Conservation (phyloP, 306 rosid species). For the Citrullus mucosospermus region DNA sequence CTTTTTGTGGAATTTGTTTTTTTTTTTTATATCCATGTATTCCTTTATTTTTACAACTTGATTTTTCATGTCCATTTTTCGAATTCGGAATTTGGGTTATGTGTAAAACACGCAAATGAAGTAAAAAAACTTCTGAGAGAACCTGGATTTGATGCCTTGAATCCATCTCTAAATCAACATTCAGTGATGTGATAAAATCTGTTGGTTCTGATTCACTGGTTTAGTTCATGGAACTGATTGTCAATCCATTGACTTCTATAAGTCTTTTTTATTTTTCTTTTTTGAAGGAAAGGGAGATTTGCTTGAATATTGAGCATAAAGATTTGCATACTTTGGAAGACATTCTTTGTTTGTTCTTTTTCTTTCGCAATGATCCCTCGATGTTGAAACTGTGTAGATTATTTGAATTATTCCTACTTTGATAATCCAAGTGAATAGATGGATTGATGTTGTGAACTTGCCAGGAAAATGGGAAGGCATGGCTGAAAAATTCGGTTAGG, state of each 20-base stretch:
- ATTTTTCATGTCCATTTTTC: too few species aligned
- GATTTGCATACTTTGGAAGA: neutral
- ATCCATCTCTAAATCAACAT: neutral
- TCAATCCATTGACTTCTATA: neutral
- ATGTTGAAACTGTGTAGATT: neutral
- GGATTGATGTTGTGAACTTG: neutral
- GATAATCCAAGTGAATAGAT: neutral
- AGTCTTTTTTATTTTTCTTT: too few species aligned
- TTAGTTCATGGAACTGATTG: neutral
- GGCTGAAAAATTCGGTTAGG: neutral
- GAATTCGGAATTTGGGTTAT: too few species aligned
- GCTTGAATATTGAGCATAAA: neutral
- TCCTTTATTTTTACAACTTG: too few species aligned
- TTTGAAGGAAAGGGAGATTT: neutral
- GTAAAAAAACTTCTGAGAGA: too few species aligned
- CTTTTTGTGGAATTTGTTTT: too few species aligned
- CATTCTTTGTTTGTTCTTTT: neutral
- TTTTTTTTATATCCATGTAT: too few species aligned
- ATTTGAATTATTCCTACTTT: neutral
- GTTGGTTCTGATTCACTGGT: neutral
- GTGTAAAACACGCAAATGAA: too few species aligned
- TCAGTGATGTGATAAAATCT: neutral
- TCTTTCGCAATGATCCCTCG: neutral
- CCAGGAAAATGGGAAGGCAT: neutral
- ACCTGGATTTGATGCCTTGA: too few species aligned